phyloP scores from a whole-genome alignment of 2,329 filamentous ascomycete species.

The Drechslerella dactyloides region DNA sequence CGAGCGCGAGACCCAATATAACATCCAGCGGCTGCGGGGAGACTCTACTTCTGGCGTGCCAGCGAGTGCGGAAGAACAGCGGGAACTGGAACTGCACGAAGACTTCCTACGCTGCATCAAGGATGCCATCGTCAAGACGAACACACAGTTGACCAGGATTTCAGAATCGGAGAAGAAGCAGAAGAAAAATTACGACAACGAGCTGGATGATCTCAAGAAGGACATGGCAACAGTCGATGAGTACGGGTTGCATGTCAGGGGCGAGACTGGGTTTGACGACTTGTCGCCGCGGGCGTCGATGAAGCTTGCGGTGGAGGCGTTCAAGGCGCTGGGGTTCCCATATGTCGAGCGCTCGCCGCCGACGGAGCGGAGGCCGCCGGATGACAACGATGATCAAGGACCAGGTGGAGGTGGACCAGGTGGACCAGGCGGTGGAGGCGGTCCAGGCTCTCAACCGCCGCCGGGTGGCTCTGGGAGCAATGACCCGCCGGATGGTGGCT shows the following conservation, averaged over 20 bases:
- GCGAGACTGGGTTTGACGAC: background rate
- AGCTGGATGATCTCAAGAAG: background rate
- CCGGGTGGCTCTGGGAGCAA: too few species aligned
- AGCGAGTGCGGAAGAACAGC: background rate
- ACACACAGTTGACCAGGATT: background rate
- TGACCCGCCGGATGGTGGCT: too few species aligned
- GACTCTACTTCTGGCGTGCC: too few species aligned
- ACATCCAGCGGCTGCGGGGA: too few species aligned
- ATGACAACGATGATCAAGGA: too few species aligned
- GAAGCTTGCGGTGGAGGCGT: background rate
- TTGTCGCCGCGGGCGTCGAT: background rate
- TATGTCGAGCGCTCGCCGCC: background rate
- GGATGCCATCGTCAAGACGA: background rate
- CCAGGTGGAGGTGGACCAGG: too few species aligned
- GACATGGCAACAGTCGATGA: background rate
- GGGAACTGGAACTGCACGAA: background rate
- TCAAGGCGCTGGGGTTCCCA: background rate
- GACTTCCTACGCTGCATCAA: background rate
- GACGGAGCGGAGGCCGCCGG: too few species aligned
- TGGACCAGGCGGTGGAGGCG: too few species aligned
- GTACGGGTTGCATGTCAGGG: background rate
- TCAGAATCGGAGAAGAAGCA: background rate
- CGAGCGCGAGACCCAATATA: background rate
- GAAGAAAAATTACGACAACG: background rate
- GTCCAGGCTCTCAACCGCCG: too few species aligned